Base-by-base conservation (phyloP, 2,329 filamentous ascomycete genomes). In the Helotiales sp. region DNA sequence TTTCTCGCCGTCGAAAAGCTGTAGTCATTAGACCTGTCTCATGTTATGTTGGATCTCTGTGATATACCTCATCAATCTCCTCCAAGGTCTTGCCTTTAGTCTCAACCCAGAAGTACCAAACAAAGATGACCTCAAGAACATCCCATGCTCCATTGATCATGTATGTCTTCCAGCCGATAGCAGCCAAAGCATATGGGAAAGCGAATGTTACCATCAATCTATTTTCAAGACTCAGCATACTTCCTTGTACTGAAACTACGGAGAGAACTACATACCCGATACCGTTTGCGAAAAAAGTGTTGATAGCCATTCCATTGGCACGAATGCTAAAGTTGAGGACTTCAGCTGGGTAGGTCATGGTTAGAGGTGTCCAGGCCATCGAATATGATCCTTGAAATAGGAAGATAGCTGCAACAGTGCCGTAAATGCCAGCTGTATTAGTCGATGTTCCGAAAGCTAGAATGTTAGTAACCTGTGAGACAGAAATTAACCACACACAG, bases 361-460 rank as follows among this genome's bases (percentile, higher is more conserved):
- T 46, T 5, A 82, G 62, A 2, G 79, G 79, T 8, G 78, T 81
- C 76, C 76, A 79, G 1, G 73, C 77, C 15, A 82, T 68, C 1
- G 73, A 75, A 63, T 81, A 83, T 50, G 76, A 77, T 0, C 77
- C 79, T 55, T 79, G 76, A 65, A 81, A 82, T 1, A 82, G 67
- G 64, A 82, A 82, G 66, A 82, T 79, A 12, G 75, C 68, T 0
- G 76, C 77, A 0, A 80, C 75, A 15, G 75, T 73, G 5, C 73
- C 77, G 58, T 80, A 79, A 10, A 76, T 69, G 5, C 70, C 66
- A 2, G 55, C 47, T 6, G 54, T 63, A 22, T 64, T 60, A 42
- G 46, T 53, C 13, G 62, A 60, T 2, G 25, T 57, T 2, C 56
- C 60, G 40, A 58, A 60, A 19, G 52, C 59, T 51, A 25, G 12